Percentiles rank a stretch among this genome's conserved stretches.
phyloP scores from a whole-genome alignment of 2,329 filamentous ascomycete genomes.

The Beauveria sp. region DNA sequence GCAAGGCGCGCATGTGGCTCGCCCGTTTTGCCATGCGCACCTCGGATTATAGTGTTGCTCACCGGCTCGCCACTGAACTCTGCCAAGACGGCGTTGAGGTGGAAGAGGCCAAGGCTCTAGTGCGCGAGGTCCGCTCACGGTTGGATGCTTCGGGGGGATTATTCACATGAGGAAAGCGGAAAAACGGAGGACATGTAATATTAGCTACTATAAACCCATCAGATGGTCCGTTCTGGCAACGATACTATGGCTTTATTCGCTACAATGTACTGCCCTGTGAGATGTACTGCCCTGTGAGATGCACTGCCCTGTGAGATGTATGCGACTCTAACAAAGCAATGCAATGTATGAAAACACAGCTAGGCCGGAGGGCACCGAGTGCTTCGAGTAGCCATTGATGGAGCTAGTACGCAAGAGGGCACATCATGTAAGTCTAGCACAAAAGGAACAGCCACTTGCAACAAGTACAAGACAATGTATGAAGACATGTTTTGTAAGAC shows the following conservation, averaged over 20 bases:
- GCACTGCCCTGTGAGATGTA: too few relatives aligned
- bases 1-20: conserved; percentile 89
- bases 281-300: too few relatives aligned
- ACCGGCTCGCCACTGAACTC: conserved; percentile 77
- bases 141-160: conserved; percentile 46
- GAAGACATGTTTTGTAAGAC: not conserved
- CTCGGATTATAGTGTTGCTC: conserved; percentile 68
- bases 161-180: not conserved
- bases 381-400: too few relatives aligned
- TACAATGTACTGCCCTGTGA: too few relatives aligned
- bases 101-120: conserved; percentile 90
- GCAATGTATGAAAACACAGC: too few relatives aligned
- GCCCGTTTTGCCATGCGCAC: conserved; percentile 71
- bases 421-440: too few relatives aligned
- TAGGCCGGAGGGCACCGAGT: too few relatives aligned
- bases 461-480: not conserved
- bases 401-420: too few relatives aligned
- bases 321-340: too few relatives aligned
- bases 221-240: not conserved
- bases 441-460: not conserved
- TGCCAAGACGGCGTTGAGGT: conserved; percentile 95
- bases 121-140: conserved; percentile 75
- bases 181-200: not conserved
- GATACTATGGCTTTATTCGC: too few relatives aligned
- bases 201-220: not conserved